Conservation (phyloP, 306 rosid species). For the Citrullus amarus region DNA sequence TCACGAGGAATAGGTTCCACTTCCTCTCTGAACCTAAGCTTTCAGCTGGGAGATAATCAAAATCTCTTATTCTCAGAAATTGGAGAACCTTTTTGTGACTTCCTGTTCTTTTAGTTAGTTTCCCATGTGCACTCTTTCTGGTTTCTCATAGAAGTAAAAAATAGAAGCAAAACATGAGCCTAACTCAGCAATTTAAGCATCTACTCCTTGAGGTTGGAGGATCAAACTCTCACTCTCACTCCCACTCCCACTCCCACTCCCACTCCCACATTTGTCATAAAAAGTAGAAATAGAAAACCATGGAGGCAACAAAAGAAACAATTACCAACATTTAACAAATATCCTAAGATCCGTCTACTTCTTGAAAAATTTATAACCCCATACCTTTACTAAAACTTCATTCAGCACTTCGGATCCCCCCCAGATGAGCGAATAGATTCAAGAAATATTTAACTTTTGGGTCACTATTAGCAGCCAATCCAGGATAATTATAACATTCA, state of each 20-base stretch:
- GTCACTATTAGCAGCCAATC: not conserved
- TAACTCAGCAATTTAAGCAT: not conserved
- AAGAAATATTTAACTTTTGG: not conserved
- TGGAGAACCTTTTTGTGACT: not conserved
- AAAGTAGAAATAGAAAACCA: not conserved
- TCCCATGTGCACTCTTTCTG: not conserved
- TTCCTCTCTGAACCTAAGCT: not conserved
- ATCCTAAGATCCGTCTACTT: not conserved
- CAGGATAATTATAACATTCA: not conserved
- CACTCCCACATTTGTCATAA: too few species aligned
- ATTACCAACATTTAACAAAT: too few species aligned
- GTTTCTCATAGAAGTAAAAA: not conserved
- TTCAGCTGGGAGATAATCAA: not conserved
- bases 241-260: too few species aligned
- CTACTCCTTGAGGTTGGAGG: not conserved
- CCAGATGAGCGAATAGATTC: not conserved
- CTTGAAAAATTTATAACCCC: not conserved
- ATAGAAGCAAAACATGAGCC: not conserved
- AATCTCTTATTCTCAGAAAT: not conserved
- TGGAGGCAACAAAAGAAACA: not conserved
- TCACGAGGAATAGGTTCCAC: not conserved
- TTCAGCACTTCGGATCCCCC: not conserved
- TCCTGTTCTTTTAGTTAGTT: not conserved
- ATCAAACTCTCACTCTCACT: not conserved
- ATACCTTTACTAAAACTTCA: not conserved